Conservation (phyloP, 2,329 filamentous ascomycete genomes). For the Curvularia sp. region DNA sequence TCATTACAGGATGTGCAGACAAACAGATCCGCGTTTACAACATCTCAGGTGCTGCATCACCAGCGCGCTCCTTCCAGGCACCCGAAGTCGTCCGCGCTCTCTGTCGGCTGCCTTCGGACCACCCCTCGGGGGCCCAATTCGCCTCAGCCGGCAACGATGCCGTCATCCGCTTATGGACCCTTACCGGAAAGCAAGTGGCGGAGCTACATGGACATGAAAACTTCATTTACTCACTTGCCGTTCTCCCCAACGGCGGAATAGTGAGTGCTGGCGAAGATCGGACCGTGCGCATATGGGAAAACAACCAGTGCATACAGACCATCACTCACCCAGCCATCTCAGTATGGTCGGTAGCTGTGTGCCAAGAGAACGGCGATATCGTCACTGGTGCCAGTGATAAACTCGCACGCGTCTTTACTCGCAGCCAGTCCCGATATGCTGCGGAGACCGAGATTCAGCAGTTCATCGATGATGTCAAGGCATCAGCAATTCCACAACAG, state of each 20-base stretch:
- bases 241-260: slow-evolving; percentile 81
- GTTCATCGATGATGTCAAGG: slow-evolving; percentile 83
- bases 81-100: slow-evolving; percentile 88
- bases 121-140: slow-evolving; percentile 86
- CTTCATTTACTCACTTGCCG: slow-evolving; percentile 87
- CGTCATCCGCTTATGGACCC: slow-evolving; percentile 83
- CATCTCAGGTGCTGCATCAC: slow-evolving; percentile 65
- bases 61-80: slow-evolving; percentile 69
- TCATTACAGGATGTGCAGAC: slow-evolving; percentile 86
- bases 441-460: slow-evolving; percentile 70
- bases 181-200: slow-evolving; percentile 76
- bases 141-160: slow-evolving; percentile 95
- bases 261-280: slow-evolving; percentile 93
- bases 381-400: slow-evolving; percentile 93
- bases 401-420: slow-evolving; percentile 82
- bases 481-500: slow-evolving; percentile 86
- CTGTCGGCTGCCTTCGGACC: slow-evolving; percentile 75
- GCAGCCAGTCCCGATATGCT: slow-evolving; percentile 72
- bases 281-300: slow-evolving; percentile 89
- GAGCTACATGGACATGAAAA: slow-evolving; percentile 88
- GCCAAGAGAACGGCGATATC: slow-evolving; percentile 83
- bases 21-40: slow-evolving; percentile 86
- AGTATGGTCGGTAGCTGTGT: slow-evolving; percentile 91
- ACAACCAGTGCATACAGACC: slow-evolving; percentile 83
- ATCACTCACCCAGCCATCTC: slow-evolving; percentile 97